Evolutionary conservation across 2,329 filamentous ascomycete species (phyloP), one percentile per base, ranked within the genome.

Genomic region (Bipolaris bicolor): DNA sequence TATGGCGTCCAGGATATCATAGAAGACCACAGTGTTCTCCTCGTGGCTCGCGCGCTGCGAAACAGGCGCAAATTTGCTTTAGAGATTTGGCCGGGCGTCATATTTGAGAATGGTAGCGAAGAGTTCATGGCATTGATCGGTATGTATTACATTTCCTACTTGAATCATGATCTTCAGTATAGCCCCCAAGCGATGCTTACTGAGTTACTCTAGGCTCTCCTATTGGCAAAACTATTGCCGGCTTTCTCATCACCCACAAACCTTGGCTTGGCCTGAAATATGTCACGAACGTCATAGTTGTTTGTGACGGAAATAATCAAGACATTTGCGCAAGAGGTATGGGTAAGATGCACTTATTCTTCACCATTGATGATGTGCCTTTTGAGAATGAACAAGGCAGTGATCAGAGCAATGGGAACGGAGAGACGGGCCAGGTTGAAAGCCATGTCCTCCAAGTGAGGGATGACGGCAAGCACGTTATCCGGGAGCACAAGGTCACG

Each of bases 71-170:
- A 52, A 6, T 33, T 51, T 3, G 20, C 41, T 9, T 43, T 68
- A 11, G 18, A 24, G 7, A 13, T 6, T 1, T 70, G 69, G 67
- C 69, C 67, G 29, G 69, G 67, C 1, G 41, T 43, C 0, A 49
- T 40, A 0, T 69, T 71, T 34, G 22, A 50, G 0, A 55, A 50
- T 13, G 49, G 60, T 1, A 61, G 53, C 3, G 57, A 66, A 5
- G 69, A 60, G 20, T 64, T 59, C 5, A 50, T 55, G n/a, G 65
- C 63, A 3, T 43, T 71, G 15, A 61, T 70, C 6, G 66, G 67
- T 68, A 55, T 34, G 61, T 40, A 22, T 16, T 13, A 3, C 5
- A 9, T 22, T 20, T 22, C 24, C 20, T 29, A 9, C 22, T 26
- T 7, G 13, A 7, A 7, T 29, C 9, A 6, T 11, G 7, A 15